Conservation (phyloP, 1,139 yeast species). For the Geotrichum histeridarum region DNA sequence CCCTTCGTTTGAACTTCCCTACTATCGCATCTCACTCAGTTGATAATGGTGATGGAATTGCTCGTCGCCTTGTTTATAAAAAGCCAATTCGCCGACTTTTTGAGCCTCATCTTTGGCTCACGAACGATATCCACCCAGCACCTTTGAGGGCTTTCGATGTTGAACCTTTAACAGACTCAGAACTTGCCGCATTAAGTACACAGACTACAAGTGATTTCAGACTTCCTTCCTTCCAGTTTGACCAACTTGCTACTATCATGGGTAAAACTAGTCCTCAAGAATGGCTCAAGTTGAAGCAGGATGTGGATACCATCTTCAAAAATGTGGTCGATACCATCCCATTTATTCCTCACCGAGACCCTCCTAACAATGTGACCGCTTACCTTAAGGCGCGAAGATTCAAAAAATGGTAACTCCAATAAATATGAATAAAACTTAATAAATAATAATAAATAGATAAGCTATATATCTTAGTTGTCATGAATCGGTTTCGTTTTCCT, state of each 20-base stretch:
- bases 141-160: slow-evolving; percentile 5
- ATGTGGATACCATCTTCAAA: neutral
- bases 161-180: slow-evolving; percentile 2
- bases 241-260: neutral
- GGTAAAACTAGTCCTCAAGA: neutral
- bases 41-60: slow-evolving; percentile 19
- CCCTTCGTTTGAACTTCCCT: slow-evolving; percentile 8
- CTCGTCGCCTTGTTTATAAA: slow-evolving; percentile 16
- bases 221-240: neutral
- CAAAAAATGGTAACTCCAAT: too few relatives aligned
- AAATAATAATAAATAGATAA: too few relatives aligned
- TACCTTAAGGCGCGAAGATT: slow-evolving; percentile 2
- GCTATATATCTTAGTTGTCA: too few relatives aligned
- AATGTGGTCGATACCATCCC: neutral
- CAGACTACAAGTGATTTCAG: neutral
- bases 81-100: slow-evolving; percentile 8
- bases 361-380: slow-evolving; percentile 7
- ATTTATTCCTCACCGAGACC: neutral
- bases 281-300: neutral
- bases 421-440: too few relatives aligned
- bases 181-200: neutral
- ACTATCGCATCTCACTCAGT: slow-evolving; percentile 5
- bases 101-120: slow-evolving; percentile 14
- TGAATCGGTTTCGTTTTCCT: too few relatives aligned
- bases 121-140: slow-evolving; percentile 10